Percentiles rank a stretch among this genome's conserved stretches.
Conservation (phyloP, 495 filamentous ascomycete genomes). For the Daldinia childiae region DNA sequence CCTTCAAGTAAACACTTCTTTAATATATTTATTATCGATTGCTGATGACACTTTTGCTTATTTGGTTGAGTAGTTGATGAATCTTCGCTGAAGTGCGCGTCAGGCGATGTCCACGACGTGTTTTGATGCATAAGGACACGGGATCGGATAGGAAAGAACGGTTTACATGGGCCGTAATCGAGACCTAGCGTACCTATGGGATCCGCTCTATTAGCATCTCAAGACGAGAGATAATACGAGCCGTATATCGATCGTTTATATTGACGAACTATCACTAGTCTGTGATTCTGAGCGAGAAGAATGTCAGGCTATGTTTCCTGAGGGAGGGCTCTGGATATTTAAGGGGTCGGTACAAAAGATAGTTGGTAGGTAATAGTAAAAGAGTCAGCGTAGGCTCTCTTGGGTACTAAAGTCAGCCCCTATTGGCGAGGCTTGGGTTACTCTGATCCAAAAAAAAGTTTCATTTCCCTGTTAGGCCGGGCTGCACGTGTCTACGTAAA, state of each 20-base stretch:
- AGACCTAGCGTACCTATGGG: not conserved
- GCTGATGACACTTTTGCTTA: not conserved
- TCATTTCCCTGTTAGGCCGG: not conserved
- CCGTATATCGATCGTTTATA: not conserved
- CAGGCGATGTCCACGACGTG: not conserved
- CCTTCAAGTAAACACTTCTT: not conserved
- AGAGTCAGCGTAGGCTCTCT: constrained; percentile 6
- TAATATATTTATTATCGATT: not conserved
- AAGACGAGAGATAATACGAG: not conserved
- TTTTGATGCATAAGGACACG: not conserved
- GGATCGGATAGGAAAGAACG: not conserved
- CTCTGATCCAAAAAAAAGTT: constrained; percentile 18
- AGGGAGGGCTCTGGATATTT: not conserved
- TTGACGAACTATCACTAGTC: not conserved
- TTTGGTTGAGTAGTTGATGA: not conserved
- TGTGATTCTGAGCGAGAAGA: not conserved
- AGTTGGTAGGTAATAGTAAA: not conserved
- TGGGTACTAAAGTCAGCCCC: not conserved
- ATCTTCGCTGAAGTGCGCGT: not conserved
- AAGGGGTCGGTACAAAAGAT: not conserved
- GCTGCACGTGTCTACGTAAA: constrained; percentile 10
- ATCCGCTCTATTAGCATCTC: not conserved
- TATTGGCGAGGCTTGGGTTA: constrained; percentile 4
- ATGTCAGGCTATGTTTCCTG: not conserved
- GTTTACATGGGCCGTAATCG: not conserved